phyloP scores from a whole-genome alignment of 495 filamentous ascomycete genomes.

The Evernia prunastri region DNA sequence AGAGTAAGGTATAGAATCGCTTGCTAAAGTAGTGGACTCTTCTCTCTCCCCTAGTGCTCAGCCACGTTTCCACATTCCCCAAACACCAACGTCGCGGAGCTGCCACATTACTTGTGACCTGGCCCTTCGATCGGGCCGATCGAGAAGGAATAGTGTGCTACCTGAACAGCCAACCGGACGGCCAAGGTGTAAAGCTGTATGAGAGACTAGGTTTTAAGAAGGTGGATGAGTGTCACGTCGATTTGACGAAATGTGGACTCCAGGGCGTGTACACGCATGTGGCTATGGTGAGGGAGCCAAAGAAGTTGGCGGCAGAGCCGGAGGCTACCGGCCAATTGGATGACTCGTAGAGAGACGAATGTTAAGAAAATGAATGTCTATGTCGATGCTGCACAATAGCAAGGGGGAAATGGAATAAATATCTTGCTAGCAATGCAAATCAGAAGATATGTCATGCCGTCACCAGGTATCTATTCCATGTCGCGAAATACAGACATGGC shows the following conservation, averaged over 20 bases:
- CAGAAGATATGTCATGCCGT: too few species aligned
- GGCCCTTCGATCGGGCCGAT: constrained; percentile 44
- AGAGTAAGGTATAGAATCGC: too few species aligned
- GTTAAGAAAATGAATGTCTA: too few species aligned
- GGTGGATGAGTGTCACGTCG: background rate
- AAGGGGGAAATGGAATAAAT: too few species aligned
- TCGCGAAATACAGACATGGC: too few species aligned
- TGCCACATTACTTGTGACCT: constrained; percentile 42
- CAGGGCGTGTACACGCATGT: constrained; percentile 4
- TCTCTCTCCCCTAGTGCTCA: constrained; percentile 32
- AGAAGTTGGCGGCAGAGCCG: too few species aligned
- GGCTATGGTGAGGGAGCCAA: constrained; percentile 13
- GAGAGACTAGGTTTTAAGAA: constrained; percentile 34
- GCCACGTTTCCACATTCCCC: constrained; percentile 45
- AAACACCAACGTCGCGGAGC: constrained; percentile 45
- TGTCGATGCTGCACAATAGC: too few species aligned
- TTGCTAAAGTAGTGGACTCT: too few species aligned
- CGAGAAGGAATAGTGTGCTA: constrained; percentile 30
- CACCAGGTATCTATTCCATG: too few species aligned
- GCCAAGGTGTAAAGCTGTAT: background rate
- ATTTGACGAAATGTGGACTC: background rate
- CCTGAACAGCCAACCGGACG: constrained; percentile 33
- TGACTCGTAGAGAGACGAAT: too few species aligned
- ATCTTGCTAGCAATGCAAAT: too few species aligned
- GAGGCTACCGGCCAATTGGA: too few species aligned